Evolutionary conservation across 495 filamentous ascomycete genomes (phyloP).

Genomic region (Penicillium atrosanguineum): DNA sequence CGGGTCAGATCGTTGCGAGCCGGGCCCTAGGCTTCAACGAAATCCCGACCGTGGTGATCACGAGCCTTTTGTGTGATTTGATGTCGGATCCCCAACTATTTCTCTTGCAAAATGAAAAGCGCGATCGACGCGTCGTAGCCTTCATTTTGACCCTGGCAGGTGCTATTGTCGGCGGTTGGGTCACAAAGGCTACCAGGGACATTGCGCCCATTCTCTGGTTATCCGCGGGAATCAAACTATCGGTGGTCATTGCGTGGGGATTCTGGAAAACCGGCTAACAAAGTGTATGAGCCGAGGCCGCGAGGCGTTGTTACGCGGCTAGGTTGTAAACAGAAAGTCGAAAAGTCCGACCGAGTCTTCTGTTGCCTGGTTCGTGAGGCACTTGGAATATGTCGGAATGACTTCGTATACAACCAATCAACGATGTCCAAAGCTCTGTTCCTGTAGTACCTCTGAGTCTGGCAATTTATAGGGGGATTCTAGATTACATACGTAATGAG

Average conservation of each 20-base stretch:
- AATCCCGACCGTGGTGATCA: conserved; percentile 70
- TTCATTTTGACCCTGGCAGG: conserved; percentile 57
- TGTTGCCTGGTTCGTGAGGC: no score
- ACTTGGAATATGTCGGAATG: no score
- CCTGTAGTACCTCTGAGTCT: no score
- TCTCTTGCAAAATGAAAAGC: conserved; percentile 57
- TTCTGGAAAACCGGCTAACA: conserved; percentile 26
- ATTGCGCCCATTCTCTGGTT: conserved; percentile 55
- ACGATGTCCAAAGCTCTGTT: no score
- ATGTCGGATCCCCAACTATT: conserved; percentile 56
- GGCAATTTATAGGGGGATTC: no score
- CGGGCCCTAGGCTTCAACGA: conserved; percentile 63
- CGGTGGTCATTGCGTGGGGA: conserved; percentile 36
- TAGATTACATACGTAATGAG: no score
- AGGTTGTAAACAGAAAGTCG: no score
- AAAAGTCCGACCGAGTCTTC: no score
- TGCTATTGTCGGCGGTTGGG: conserved; percentile 62
- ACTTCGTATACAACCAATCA: no score
- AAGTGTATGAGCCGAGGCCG: no score
- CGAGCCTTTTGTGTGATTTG: conserved; percentile 64
- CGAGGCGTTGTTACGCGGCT: no score
- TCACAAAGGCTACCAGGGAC: conserved; percentile 49
- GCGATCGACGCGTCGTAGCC: conserved; percentile 57
- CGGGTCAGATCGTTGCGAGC: conserved; percentile 64
- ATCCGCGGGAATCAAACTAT: conserved; percentile 51